Conservation (phyloP, 2,329 filamentous ascomycete species). For the Claviceps pusilla region DNA sequence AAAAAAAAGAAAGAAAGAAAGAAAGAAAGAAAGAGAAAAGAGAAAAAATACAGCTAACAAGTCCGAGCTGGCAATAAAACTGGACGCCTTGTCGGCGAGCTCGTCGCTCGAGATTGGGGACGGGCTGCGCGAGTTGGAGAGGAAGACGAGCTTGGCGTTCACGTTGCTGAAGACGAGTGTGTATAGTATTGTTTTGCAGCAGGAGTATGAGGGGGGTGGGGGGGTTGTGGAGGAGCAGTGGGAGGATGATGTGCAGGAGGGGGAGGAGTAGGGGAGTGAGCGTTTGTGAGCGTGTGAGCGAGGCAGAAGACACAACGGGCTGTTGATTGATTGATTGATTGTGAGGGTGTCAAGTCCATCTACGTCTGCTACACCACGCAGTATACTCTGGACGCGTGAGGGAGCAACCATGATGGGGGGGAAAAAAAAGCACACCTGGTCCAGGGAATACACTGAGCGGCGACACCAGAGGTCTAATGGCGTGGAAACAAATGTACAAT, state of each 20-base stretch:
- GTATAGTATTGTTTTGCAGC: slow-evolving; percentile 95
- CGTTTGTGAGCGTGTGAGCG: neutral
- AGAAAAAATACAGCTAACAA: neutral
- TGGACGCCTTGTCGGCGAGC: slow-evolving; percentile 49
- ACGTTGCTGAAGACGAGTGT: slow-evolving; percentile 95
- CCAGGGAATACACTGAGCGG: neutral
- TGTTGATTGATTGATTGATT: too few species aligned
- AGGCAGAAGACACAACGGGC: too few species aligned
- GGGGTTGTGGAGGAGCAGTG: slow-evolving; percentile 16
- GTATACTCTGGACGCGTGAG: too few species aligned
- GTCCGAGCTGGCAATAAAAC: slow-evolving; percentile 39
- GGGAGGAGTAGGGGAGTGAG: neutral
- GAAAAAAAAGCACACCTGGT: too few species aligned
- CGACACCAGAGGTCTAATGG: neutral
- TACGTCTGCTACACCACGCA: too few species aligned
- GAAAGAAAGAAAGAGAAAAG: neutral
- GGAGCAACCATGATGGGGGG: too few species aligned
- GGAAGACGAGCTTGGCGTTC: slow-evolving; percentile 89
- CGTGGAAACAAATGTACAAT: neutral
- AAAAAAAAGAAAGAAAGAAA: neutral
- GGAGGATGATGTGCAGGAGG: neutral
- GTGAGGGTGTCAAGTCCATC: too few species aligned
- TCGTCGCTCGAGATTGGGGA: slow-evolving; percentile 75
- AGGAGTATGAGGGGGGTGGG: slow-evolving; percentile 70
- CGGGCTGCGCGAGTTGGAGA: slow-evolving; percentile 71